phyloP scores from a whole-genome alignment of 1,139 yeast genomes.

The Suhomyces terraborum region DNA sequence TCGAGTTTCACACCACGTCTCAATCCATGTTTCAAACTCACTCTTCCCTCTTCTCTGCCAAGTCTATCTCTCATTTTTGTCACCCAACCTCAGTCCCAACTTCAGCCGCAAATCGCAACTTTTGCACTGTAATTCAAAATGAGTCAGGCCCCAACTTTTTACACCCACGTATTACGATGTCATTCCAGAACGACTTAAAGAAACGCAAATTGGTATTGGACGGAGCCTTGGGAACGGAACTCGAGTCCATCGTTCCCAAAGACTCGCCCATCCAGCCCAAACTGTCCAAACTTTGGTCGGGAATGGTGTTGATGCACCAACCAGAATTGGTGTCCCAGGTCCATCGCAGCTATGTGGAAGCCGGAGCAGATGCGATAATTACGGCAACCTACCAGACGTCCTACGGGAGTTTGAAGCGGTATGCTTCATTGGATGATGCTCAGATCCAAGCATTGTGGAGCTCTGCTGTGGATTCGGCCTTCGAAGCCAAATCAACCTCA shows the following conservation, averaged over 20 bases:
- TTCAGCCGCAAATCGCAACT: no score
- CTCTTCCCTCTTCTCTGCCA: no score
- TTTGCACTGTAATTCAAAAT: no score
- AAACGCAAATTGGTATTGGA: constrained; percentile 17
- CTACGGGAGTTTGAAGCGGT: constrained; percentile 37
- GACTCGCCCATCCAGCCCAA: constrained; percentile 21
- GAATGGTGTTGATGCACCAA: constrained; percentile 49
- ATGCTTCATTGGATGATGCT: constrained; percentile 29
- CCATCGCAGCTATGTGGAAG: constrained; percentile 53
- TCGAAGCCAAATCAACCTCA: constrained; percentile 34
- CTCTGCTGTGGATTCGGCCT: constrained; percentile 33
- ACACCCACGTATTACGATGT: no score
- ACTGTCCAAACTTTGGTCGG: constrained; percentile 61
- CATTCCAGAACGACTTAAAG: not conserved
- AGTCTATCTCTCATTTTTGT: no score
- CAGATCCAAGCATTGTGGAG: constrained; percentile 34
- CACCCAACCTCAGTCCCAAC: no score
- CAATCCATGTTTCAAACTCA: no score
- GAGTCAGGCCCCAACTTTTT: not conserved
- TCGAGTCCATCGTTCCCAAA: constrained; percentile 19
- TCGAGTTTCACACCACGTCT: no score
- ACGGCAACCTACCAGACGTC: constrained; percentile 69
- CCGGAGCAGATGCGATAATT: constrained; percentile 54
- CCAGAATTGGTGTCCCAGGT: constrained; percentile 51
- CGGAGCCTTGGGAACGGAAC: constrained; percentile 23